phyloP scores from a whole-genome alignment of 176 grass and related monocot species.

The Aegilops umbellulata region DNA sequence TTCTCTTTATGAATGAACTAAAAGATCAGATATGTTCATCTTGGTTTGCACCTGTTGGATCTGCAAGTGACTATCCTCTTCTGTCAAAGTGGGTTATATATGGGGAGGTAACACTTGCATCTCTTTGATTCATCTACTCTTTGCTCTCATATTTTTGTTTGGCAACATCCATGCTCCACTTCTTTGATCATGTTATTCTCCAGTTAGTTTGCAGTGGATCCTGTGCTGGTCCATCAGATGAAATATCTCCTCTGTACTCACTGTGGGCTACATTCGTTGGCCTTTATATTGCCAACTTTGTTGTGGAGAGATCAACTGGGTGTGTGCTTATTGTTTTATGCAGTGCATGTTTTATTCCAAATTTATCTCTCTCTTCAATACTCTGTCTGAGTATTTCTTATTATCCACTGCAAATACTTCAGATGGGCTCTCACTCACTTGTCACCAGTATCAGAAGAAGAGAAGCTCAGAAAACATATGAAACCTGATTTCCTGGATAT shows the following conservation, averaged over 20 bases:
- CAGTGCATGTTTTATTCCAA: background rate
- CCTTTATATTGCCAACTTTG: constrained; percentile 92
- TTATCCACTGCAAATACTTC: constrained; percentile 35
- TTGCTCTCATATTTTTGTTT: constrained; percentile 2
- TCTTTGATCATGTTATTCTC: constrained; percentile 53
- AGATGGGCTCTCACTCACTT: constrained; percentile 89
- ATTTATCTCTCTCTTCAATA: background rate
- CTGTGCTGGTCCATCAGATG: constrained; percentile 81
- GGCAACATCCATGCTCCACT: constrained; percentile 18
- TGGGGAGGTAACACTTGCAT: constrained; percentile 63
- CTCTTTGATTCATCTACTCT: constrained; percentile 22
- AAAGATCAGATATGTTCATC: constrained; percentile 97
- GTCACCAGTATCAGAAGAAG: constrained; percentile 57
- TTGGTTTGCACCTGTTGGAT: constrained; percentile 94
- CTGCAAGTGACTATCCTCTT: constrained; percentile 90
- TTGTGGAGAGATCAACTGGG: constrained; percentile 94
- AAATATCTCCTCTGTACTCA: constrained; percentile 96
- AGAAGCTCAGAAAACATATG: constrained; percentile 76
- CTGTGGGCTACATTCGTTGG: constrained; percentile 91
- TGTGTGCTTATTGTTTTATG: constrained; percentile 37
- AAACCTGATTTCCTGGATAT: constrained; percentile 97
- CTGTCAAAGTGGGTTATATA: constrained; percentile 94
- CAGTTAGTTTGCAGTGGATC: constrained; percentile 96
- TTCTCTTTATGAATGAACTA: constrained; percentile 73
- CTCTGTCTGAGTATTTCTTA: background rate